Percentiles rank a stretch among this genome's conserved stretches.
Evolutionary conservation across 1,284 basidiomycete species (phyloP).

Genomic region (Ustilago lituana): DNA sequence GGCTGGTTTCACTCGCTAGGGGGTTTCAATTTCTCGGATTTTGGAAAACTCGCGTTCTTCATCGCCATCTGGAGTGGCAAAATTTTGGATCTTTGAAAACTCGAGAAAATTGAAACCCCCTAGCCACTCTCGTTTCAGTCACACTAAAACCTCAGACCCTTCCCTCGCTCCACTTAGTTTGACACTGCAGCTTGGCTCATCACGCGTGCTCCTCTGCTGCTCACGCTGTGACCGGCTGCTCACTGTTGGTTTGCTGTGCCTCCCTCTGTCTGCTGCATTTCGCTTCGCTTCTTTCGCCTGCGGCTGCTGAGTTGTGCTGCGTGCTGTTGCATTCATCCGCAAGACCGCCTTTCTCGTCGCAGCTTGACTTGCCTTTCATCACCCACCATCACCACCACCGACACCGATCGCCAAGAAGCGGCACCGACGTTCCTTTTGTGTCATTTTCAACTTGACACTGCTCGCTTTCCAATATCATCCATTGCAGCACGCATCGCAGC

Average conservation of each 20-base stretch:
- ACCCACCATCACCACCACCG: constrained; percentile 5
- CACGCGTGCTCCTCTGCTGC: constrained; percentile 2
- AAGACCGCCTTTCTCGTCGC: too few species aligned
- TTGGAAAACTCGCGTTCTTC: too few species aligned
- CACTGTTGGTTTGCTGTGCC: neutral
- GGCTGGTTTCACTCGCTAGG: too few species aligned
- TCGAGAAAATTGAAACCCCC: too few species aligned
- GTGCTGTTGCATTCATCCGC: neutral
- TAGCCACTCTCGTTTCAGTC: neutral
- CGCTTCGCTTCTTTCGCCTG: neutral
- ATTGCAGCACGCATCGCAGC: too few species aligned
- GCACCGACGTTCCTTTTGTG: too few species aligned
- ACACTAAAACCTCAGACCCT: neutral
- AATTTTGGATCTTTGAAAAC: too few species aligned
- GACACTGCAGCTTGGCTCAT: constrained; percentile 8
- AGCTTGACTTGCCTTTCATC: constrained; percentile 8
- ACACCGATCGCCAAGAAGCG: too few species aligned
- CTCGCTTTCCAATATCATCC: neutral
- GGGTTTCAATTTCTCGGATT: too few species aligned
- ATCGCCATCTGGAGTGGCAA: too few species aligned
- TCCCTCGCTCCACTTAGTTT: constrained; percentile 3
- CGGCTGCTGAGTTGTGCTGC: neutral
- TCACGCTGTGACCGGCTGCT: neutral
- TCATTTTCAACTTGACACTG: too few species aligned
- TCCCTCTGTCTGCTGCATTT: neutral